These are phyloP conservation scores for Ramaria rubella DNA, from an alignment of 768 basidiomycete species.

Conservation along the genomic window DNA sequence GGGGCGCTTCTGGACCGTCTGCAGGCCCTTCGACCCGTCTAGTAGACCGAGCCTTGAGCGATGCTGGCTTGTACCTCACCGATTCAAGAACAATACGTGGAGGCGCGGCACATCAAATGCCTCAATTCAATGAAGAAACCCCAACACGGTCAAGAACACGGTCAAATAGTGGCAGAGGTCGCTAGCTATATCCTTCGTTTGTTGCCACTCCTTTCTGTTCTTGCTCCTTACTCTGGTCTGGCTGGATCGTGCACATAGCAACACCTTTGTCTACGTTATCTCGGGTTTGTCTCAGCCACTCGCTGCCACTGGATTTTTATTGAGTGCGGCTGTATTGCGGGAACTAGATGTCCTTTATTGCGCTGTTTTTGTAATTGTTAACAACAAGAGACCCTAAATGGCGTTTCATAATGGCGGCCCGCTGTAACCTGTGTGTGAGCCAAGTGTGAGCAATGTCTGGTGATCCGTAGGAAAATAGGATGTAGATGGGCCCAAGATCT, in stretches of 20 bases:
- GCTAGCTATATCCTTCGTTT: constrained; percentile 28
- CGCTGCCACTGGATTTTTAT: neutral
- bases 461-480: too few species aligned
- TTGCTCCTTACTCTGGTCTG: neutral
- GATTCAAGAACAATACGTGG: constrained; percentile 3
- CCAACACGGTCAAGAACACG: constrained; percentile 57
- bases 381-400: too few species aligned
- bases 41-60: constrained; percentile 7
- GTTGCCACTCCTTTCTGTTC: neutral
- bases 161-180: constrained; percentile 37
- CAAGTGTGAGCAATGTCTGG: too few species aligned
- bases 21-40: constrained; percentile 5
- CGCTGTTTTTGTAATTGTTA: too few species aligned
- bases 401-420: too few species aligned
- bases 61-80: constrained; percentile 4
- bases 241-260: neutral
- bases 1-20: neutral
- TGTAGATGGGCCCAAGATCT: too few species aligned
- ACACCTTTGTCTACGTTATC: too few species aligned
- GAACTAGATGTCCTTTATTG: too few species aligned
- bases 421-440: too few species aligned
- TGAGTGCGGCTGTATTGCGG: neutral
- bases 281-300: too few species aligned
- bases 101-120: neutral
- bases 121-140: constrained; percentile 30